Evolutionary conservation across 108 stramenopile genomes (phyloP).

Genomic region (Asterionellopsis glacialis): DNA sequence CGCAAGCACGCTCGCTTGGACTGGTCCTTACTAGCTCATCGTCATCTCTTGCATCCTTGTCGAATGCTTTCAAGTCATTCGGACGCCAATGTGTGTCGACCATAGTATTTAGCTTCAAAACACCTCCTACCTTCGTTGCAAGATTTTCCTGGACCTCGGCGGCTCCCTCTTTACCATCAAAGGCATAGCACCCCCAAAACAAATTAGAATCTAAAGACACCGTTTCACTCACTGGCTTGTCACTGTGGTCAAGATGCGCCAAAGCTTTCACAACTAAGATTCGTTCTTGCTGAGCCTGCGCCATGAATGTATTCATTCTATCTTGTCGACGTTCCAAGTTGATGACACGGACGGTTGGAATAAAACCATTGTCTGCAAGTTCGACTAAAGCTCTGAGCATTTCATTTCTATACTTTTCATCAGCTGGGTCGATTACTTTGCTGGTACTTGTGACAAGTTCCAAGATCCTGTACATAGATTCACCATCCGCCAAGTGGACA

Average conservation of each 20-base stretch:
- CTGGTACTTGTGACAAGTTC: too few species aligned
- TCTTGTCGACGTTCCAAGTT: constrained; percentile 67
- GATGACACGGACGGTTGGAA: constrained; percentile 52
- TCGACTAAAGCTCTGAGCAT: constrained; percentile 19
- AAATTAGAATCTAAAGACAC: constrained; percentile 9
- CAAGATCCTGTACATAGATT: neutral
- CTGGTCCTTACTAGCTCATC: constrained; percentile 41
- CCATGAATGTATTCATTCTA: constrained; percentile 46
- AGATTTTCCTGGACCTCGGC: constrained; percentile 33
- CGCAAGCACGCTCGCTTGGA: constrained; percentile 61
- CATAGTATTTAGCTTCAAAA: constrained; percentile 26
- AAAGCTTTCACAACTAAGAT: constrained; percentile 54
- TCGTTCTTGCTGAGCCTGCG: constrained; percentile 42
- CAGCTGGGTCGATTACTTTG: too few species aligned
- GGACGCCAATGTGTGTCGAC: constrained; percentile 67
- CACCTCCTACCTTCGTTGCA: constrained; percentile 19
- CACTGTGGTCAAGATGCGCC: constrained; percentile 11
- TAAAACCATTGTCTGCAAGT: constrained; percentile 25
- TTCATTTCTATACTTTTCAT: neutral
- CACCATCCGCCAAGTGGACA: constrained; percentile 14
- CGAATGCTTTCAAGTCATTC: constrained; percentile 67
- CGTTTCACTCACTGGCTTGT: neutral
- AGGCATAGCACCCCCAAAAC: constrained; percentile 48
- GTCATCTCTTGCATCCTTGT: constrained; percentile 51
- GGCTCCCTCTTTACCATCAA: constrained; percentile 53